phyloP scores from a whole-genome alignment of 2,329 filamentous ascomycete genomes.

The Diatrype stigma region DNA sequence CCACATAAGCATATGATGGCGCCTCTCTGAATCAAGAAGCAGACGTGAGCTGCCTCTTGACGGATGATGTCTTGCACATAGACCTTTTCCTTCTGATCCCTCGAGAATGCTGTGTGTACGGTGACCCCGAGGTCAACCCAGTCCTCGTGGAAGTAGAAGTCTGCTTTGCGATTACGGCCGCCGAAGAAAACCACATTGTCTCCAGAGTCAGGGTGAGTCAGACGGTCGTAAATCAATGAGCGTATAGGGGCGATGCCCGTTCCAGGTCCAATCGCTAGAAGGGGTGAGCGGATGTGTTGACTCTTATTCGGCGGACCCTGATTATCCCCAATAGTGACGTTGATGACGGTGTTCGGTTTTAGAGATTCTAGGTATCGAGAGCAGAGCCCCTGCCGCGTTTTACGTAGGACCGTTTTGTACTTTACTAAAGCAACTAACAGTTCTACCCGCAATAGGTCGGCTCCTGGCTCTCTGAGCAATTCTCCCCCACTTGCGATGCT shows the following conservation, averaged over 20 bases:
- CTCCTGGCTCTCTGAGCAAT: conserved; percentile 22
- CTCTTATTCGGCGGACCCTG: conserved; percentile 23
- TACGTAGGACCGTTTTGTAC: conserved; percentile 82
- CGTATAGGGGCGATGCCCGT: conserved; percentile 85
- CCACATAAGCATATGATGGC: conserved; percentile 53
- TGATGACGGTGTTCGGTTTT: conserved; percentile 51
- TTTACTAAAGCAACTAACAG: conserved; percentile 84
- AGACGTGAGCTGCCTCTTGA: conserved; percentile 34
- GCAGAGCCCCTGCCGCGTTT: conserved; percentile 81
- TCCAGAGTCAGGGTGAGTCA: conserved; percentile 18
- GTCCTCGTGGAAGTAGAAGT: conserved; percentile 79
- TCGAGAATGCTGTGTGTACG: conserved; percentile 64
- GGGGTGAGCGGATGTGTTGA: conserved; percentile 38
- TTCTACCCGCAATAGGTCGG: conserved; percentile 51
- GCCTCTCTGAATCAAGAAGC: conserved; percentile 31
- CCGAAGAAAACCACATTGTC: conserved; percentile 70
- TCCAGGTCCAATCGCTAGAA: conserved; percentile 77
- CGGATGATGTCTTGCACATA: conserved; percentile 55
- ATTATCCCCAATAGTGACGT: conserved; percentile 51
- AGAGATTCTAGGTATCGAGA: conserved; percentile 78
- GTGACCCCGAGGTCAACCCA: conserved; percentile 56
- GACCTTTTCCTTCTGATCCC: conserved; percentile 56
- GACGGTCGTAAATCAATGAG: conserved; percentile 73
- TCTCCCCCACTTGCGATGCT: conserved; percentile 77
- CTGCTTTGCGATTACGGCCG: conserved; percentile 66